Base-by-base conservation (phyloP, 2,329 filamentous ascomycete species). In the Colletotrichum somersetense region DNA sequence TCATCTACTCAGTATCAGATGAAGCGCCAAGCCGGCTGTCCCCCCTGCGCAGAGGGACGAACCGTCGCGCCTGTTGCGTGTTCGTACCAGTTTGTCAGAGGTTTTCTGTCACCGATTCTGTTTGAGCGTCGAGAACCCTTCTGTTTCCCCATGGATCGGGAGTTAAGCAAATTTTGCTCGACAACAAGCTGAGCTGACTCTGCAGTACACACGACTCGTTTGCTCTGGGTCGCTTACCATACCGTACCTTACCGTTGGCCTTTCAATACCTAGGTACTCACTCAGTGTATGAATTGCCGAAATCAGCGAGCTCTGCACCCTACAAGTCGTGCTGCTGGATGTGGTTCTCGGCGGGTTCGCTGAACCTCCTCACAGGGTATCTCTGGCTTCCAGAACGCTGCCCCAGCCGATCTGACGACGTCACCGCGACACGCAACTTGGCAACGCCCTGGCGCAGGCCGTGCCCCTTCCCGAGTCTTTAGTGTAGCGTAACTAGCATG, bases 11-110 rank as follows among this genome's bases (percentile, higher is more conserved):
- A 5, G 30, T 30, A 65, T 72, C 61, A 62, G 70, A 72, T 65
- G 70, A 72, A 72, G 70, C 70, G 66, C 66, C 70, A 65, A 70
- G 70, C 53, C 66, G 59, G 70, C 40, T 61, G 70, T 30, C 55
- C 70, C 70, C 66, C 70, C 66, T 72, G 70, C 70, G 48, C 66
- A 67, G 53, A 64, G 66, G 66, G 59, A 72, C 46, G 70, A 70
- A 56, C 66, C 61, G 48, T 57, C 40, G 48, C 50, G 55, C 38
- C 38, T 69, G 53, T 55, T 48, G 46, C 61, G 23, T 33, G 23
- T 64, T 55, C 23, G 38, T 35, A 38, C 50, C 26, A 35, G 48
- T 23, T 16, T 55, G 50, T 38, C 26, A 35, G 38, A 30, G 40
- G 26, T 38, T 55, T 38, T 56, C 26, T 56, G 38, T 64, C n/a